Percentiles rank a stretch among this genome's conserved stretches.
phyloP scores from a whole-genome alignment of 345 rosid genomes.

The Leavenworthia alabamica region DNA sequence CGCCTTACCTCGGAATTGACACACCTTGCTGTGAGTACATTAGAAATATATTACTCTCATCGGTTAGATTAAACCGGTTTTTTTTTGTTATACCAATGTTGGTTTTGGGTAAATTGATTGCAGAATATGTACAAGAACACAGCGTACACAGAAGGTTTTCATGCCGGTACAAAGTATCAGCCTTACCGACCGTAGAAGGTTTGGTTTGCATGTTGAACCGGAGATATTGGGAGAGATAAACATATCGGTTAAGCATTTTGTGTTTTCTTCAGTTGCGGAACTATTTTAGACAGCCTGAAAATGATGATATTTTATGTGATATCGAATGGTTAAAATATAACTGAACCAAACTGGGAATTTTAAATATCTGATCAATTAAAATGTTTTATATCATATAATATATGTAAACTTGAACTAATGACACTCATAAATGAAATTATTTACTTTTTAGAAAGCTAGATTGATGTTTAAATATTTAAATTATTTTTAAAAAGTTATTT shows the following conservation, averaged over 20 bases:
- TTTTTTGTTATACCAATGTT: not conserved
- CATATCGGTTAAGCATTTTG: not conserved
- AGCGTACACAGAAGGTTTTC: conserved; percentile 73
- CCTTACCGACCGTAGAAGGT: conserved; percentile 32
- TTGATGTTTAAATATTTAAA: too few relatives aligned
- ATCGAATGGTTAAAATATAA: too few relatives aligned
- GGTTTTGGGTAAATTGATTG: conserved; percentile 22
- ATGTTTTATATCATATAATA: too few relatives aligned
- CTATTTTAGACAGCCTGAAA: not conserved
- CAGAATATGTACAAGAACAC: conserved; percentile 81
- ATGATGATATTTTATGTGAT: not conserved
- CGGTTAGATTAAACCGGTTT: not conserved
- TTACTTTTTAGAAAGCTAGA: too few relatives aligned
- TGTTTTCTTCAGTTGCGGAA: conserved; percentile 1
- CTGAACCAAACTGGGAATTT: too few relatives aligned
- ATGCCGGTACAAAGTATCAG: conserved; percentile 44
- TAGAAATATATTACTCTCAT: not conserved
- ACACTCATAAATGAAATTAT: too few relatives aligned
- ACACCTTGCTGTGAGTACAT: conserved; percentile 53
- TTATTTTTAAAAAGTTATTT: too few relatives aligned
- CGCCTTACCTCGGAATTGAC: conserved; percentile 51
- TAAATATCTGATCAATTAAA: too few relatives aligned
- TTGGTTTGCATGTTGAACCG: conserved; percentile 7
- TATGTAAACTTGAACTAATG: too few relatives aligned
- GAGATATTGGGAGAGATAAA: not conserved